Conservation (phyloP, 331 rosid species). For the Erythrophleum ivorense region DNA sequence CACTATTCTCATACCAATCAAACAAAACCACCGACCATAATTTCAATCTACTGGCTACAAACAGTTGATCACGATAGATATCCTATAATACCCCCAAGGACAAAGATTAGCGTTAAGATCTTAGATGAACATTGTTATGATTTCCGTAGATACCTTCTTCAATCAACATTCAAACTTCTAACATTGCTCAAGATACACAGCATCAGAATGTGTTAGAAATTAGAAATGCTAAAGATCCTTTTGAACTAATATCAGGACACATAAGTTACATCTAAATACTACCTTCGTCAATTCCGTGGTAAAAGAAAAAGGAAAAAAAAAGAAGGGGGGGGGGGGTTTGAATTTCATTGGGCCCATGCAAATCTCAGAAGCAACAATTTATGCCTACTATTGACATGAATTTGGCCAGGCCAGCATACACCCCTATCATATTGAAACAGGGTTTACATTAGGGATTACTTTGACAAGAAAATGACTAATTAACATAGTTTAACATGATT, state of each 20-base stretch:
- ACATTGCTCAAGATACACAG: neutral
- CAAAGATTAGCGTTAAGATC: too few species aligned
- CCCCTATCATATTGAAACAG: neutral
- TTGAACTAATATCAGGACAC: neutral
- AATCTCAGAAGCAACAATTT: neutral
- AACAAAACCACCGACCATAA: neutral
- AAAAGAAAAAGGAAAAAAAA: neutral
- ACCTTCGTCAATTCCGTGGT: neutral
- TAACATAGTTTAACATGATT: neutral
- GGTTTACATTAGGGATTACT: neutral
- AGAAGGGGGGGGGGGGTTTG: too few species aligned
- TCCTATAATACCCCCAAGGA: too few species aligned
- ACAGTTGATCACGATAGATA: neutral
- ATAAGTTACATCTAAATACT: neutral
- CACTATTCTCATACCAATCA: neutral
- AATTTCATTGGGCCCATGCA: neutral
- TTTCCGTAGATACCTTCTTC: too few species aligned
- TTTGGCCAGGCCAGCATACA: neutral
- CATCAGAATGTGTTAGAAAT: neutral
- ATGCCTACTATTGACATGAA: neutral
- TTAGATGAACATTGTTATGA: too few species aligned
- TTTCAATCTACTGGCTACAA: neutral
- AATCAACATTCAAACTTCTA: too few species aligned
- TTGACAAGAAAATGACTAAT: neutral
- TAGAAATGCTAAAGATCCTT: neutral